These are phyloP conservation scores for Thermothelomyces thermophilus DNA, from an alignment of 2,329 filamentous ascomycete genomes.

Conservation along the genomic window DNA sequence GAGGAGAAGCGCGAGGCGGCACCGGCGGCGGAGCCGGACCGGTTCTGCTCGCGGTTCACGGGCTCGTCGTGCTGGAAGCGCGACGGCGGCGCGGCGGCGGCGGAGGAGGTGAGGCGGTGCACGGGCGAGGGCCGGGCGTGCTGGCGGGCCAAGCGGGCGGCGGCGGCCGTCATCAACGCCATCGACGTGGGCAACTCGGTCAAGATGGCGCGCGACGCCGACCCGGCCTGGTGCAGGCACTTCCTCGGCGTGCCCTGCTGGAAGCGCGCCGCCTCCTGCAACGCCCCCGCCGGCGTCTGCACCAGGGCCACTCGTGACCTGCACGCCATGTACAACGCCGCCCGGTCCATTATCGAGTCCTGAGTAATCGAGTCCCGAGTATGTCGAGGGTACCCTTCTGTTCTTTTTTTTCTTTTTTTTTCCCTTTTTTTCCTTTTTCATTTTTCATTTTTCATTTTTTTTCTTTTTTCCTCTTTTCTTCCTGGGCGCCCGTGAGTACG, in stretches of 20 bases:
- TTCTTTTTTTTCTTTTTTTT: not conserved
- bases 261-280: slow-evolving; percentile 30
- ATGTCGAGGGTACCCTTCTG: not conserved
- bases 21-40: slow-evolving; percentile 13
- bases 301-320: slow-evolving; percentile 34
- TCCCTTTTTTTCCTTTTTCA: not conserved
- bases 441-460: too few species aligned
- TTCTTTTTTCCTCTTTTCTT: too few species aligned
- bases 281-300: slow-evolving; percentile 29
- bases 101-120: slow-evolving; percentile 23
- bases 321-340: slow-evolving; percentile 30
- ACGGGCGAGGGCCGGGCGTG: slow-evolving; percentile 34
- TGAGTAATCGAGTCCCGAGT: slow-evolving; percentile 9
- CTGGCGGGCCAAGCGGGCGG: slow-evolving; percentile 38
- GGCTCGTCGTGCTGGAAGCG: slow-evolving; percentile 34
- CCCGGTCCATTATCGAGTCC: slow-evolving; percentile 28
- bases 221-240: slow-evolving; percentile 29
- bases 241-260: slow-evolving; percentile 36
- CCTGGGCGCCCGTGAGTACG: too few species aligned
- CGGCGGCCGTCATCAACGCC: slow-evolving; percentile 29
- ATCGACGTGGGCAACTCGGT: slow-evolving; percentile 25
- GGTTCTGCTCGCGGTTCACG: slow-evolving; percentile 28
- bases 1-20: slow-evolving; percentile 4
- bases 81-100: slow-evolving; percentile 16
- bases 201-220: slow-evolving; percentile 21